Base-by-base conservation (phyloP, 306 rosid species). In the Potentilla sterilis region DNA sequence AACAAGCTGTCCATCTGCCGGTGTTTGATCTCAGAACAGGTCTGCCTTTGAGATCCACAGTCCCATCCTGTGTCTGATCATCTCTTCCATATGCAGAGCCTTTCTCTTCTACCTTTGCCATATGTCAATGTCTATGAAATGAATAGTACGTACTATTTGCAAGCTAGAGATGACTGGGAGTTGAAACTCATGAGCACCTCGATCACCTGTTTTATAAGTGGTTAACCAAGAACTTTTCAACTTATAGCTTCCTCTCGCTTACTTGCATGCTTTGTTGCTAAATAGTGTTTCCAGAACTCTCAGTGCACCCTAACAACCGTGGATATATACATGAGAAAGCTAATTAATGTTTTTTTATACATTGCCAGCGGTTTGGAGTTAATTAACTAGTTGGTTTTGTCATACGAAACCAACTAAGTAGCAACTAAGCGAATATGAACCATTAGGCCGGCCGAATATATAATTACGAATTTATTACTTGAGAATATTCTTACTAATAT, bases 1-100 rank as follows among this genome's bases (percentile, higher is more conserved):
- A 81, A 59, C 85, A 77, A 59, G 85, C 85, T 55, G 14, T 77
- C 85, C 85, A 81, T 73, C 79, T 47, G 12, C 85, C 81, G 19
- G 75, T 81, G 11, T 73, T 81, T 28, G 81, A 77, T 81, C 76
- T 77, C 15, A 77, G 43, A 77, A 81, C 24, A 2, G 85, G 81
- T 38, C 61, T 77, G 21, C 85, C 81, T 32, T 73, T 67, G 71
- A 81, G 85, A 73, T 73, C 81, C n/a, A 77, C 68, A 47, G 81
- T 77, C 52, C 81, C 81, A 67, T 81, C 85, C 41, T 77, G 75
- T 4, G 85, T 81, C 48, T 67, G 66, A 46, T 66, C 62, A 6
- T 77, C 85, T 7, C 37, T 57, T 41, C 55, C 67, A 38, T 62
- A 44, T 12, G 35, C 67, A 51, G 35, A 32, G 11, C 79, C 85